Base-by-base conservation (phyloP, 306 rosid species). In the Trifolium subterraneum region DNA sequence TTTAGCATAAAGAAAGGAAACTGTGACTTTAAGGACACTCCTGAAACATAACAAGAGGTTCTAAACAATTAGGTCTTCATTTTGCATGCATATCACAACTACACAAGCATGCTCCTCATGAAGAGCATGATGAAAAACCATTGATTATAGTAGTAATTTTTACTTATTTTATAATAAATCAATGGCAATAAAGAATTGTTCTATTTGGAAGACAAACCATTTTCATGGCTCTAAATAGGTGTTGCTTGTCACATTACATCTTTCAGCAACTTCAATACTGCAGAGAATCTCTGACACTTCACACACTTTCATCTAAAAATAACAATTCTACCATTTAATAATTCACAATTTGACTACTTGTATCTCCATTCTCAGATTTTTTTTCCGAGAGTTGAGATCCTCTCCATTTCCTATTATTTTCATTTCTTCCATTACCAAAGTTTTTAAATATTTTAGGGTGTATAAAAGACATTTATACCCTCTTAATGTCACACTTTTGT, bases 271-370 rank as follows among this genome's bases (percentile, higher is more conserved):
- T 71, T 68, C 77, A 47, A 75, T 27, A 19, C 22, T 51, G 44
- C 68, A 74, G 68, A 68, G 79, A 14, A 72, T 67, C 85, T 64
- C 59, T 64, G 60, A 36, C 44, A 12, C 27, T 66, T 22, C 12
- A 36, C 12, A 36, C 44, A 12, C 19, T 66, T 16, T 22, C 48
- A 58, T 19, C 27, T 62, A 14, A 25, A 68, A 47, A 59, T 67
- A 38, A 73, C 67, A 16, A 31, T 38, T 68, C 45, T 39, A 50
- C 76, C 67, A 75, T 59, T 64, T 66, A 38, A 58, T 27, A 15
- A 48, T 72, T 60, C 59, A 61, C 1, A 16, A 20, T 45, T 75
- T 68, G 74, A 68, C 70, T 4, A 36, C 8, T 15, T 73, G 80
- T 78, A 64, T 50, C 61, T 2, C 52, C 63, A 36, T 71, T 29